Conservation (phyloP, 2,329 filamentous ascomycete species). For the Ceratocystis huliohia region DNA sequence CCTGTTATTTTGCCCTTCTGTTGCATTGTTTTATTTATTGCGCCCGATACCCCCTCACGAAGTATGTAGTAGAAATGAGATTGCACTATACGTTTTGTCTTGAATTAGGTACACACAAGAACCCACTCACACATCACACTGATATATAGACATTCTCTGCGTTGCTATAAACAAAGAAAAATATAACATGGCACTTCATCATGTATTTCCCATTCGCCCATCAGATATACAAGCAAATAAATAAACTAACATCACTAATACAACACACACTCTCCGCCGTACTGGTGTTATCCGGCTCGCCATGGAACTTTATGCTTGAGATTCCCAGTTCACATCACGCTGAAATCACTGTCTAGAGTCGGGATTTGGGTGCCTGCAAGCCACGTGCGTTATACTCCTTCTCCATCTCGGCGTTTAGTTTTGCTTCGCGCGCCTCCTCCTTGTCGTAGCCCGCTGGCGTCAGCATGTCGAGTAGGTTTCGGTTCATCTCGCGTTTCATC, state of each 20-base stretch:
- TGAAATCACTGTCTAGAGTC: constrained; percentile 13
- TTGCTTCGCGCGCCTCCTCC: constrained; percentile 36
- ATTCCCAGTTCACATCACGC: neutral
- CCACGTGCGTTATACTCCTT: constrained; percentile 27
- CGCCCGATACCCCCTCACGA: constrained; percentile 1
- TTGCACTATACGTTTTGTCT: neutral
- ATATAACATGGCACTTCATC: neutral
- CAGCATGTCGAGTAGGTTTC: constrained; percentile 48
- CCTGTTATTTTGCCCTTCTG: neutral
- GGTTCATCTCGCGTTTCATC: constrained; percentile 66
- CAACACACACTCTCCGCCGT: neutral
- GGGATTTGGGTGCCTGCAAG: constrained; percentile 29
- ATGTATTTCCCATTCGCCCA: neutral
- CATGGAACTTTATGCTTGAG: neutral
- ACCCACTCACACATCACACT: neutral
- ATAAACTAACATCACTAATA: neutral
- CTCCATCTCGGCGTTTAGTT: constrained; percentile 37
- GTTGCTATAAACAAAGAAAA: neutral
- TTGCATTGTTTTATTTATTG: constrained; percentile 17
- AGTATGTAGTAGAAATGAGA: neutral
- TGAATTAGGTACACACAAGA: neutral
- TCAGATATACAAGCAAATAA: neutral
- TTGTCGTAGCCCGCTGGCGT: constrained; percentile 38
- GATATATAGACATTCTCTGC: neutral
- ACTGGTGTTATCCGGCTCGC: constrained; percentile 1